Base-by-base conservation (phyloP, 176 grass and related monocot species). In the Areca catechu region DNA sequence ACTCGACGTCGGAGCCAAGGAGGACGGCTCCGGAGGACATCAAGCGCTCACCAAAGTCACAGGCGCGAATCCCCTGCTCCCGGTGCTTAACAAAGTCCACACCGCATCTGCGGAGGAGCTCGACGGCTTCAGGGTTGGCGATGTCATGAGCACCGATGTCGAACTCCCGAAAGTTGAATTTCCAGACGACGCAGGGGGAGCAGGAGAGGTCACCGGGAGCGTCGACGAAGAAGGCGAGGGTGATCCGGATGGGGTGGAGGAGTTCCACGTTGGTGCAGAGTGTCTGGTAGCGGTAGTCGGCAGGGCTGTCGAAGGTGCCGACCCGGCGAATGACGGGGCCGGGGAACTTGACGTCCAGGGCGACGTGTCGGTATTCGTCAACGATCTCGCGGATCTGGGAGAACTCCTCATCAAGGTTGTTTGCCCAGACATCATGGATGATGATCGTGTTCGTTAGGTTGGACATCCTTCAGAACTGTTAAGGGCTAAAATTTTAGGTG, bases 131-230 rank as follows among this genome's bases (percentile, higher is more conserved):
- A 16, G 62, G 62, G 47, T 50, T 48, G 21, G 24, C 49, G 22
- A 65, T 34, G 48, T 65, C 62, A n/a, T n/a, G n/a, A 22, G 20
- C 22, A 49, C 51, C 47, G 5, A 51, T 48, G 47, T 65, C 48
- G 43, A 65, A 65, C 62, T 27, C 62, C 48, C 62, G 20, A 5
- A 65, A 65, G 22, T 51, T 65, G 62, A 65, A 65, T 48, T 27
- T 48, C 48, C 62, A 65, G 48, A 51, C 62, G 9, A 21, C 49
- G 19, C 20, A 18, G 14, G 62, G 62, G 21, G 48, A 51, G 20
- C 14, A 12, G 21, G 62, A 48, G 48, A 65, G 62, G 37, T 51
- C 23, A 22, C 62, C 62, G 20, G 21, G 48, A 12, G 5, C 47
- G 48, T 65, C 62, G 43, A 19, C 62, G 43, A 19, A 51, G 62